Conservation (phyloP, 306 rosid genomes). For the barrel medic (Medicago truncatula) region DNA sequence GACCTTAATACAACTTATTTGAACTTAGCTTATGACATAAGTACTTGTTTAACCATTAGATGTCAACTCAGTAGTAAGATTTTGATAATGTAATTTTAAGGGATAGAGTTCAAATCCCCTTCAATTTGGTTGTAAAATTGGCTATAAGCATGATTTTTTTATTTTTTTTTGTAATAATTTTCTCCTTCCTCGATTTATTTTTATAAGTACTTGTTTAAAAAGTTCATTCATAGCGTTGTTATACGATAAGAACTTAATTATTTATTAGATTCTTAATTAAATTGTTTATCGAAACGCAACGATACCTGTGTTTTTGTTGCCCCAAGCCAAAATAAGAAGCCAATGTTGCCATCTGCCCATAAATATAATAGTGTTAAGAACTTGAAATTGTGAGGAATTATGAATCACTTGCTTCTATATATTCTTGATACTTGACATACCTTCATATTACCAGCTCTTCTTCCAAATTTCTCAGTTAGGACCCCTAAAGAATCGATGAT, state of each 20-base stretch:
- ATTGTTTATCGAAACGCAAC: background rate
- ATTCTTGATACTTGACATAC: constrained; percentile 39
- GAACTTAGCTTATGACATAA: background rate
- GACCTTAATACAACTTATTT: background rate
- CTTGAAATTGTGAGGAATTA: constrained; percentile 7
- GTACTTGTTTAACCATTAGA: background rate
- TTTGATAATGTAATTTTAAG: no score
- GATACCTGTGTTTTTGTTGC: constrained; percentile 87
- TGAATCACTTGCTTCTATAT: background rate
- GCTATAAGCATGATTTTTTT: no score
- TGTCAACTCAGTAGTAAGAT: no score
- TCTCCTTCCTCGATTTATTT: no score
- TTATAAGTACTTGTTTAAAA: no score
- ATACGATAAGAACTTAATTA: background rate
- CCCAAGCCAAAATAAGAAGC: constrained; percentile 91
- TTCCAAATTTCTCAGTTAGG: constrained; percentile 71
- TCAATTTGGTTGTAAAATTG: no score
- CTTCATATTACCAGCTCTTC: constrained; percentile 99
- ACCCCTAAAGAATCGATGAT: constrained; percentile 79
- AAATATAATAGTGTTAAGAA: background rate
- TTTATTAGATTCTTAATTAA: no score
- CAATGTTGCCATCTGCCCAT: constrained; percentile 84
- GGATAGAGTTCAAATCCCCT: no score
- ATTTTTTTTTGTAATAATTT: no score
- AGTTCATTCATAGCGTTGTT: background rate